Conservation (phyloP, 2,329 filamentous ascomycete species). For the Aspergillus sp. region DNA sequence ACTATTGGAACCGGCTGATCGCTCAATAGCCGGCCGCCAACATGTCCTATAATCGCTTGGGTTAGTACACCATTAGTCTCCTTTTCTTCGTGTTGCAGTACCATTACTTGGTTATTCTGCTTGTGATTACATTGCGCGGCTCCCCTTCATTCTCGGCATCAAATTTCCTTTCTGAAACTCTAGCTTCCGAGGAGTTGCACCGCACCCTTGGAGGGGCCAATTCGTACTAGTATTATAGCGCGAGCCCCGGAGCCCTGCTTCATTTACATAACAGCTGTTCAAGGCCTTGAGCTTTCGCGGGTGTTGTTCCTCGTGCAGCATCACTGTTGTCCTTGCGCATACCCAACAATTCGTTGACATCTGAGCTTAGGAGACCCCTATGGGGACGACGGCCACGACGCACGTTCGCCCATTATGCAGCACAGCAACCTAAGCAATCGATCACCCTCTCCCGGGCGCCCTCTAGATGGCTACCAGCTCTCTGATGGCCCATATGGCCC, state of each 20-base stretch:
- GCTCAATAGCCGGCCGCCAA: constrained; percentile 21
- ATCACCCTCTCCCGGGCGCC: constrained; percentile 75
- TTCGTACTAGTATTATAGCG: neutral
- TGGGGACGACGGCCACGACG: constrained; percentile 47
- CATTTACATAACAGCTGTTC: neutral
- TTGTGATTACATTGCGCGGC: constrained; percentile 10
- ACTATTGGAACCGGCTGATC: constrained; percentile 18
- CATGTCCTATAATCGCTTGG: constrained; percentile 71
- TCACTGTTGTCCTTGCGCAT: neutral
- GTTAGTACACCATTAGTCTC: constrained; percentile 49
- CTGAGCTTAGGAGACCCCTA: constrained; percentile 36
- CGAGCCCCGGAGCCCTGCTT: neutral
- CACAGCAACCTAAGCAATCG: constrained; percentile 55
- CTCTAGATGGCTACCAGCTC: constrained; percentile 75
- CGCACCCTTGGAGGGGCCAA: neutral
- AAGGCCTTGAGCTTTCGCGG: neutral
- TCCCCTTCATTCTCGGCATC: constrained; percentile 19
- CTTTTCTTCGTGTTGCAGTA: neutral
- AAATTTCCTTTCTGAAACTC: constrained; percentile 21
- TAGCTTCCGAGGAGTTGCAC: constrained; percentile 8
- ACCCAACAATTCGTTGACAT: constrained; percentile 21
- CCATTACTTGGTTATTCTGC: neutral
- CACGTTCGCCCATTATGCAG: constrained; percentile 48
- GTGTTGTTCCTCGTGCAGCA: neutral
- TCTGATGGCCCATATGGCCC: constrained; percentile 71